Percentiles rank a stretch among this genome's conserved stretches.
Conservation (phyloP, 2,329 filamentous ascomycete species). For the Penicillium expansum region DNA sequence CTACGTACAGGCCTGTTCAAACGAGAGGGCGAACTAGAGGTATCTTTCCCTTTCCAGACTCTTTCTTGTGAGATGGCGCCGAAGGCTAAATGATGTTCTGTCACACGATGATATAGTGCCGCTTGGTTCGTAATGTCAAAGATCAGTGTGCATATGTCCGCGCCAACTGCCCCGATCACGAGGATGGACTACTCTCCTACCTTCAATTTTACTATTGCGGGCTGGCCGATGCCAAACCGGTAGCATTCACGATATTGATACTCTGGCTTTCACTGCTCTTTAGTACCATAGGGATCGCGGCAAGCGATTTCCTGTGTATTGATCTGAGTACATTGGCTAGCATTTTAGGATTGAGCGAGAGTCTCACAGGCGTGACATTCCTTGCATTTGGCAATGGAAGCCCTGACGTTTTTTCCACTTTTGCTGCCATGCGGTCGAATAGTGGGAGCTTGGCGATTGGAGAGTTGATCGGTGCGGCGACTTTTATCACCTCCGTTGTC, state of each 20-base stretch:
- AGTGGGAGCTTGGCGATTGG: conserved; percentile 96
- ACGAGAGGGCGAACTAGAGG: conserved; percentile 28
- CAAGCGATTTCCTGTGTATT: conserved; percentile 97
- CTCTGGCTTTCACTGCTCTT: conserved; percentile 87
- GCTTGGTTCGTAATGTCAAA: conserved; percentile 68
- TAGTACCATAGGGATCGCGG: conserved; percentile 94
- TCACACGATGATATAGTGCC: conserved; percentile 56
- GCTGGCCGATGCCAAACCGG: conserved; percentile 63
- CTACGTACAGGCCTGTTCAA: conserved; percentile 15
- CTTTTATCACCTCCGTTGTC: conserved; percentile 95
- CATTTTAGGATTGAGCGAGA: conserved; percentile 90
- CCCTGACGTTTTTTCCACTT: conserved; percentile 96
- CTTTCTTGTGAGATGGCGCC: conserved; percentile 4
- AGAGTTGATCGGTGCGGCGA: conserved; percentile 89
- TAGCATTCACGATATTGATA: conserved; percentile 76
- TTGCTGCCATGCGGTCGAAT: conserved; percentile 95
- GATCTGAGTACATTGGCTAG: conserved; percentile 90
- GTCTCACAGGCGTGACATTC: conserved; percentile 92
- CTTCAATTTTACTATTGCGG: conserved; percentile 87
- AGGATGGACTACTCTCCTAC: conserved; percentile 86
- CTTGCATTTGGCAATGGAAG: conserved; percentile 96
- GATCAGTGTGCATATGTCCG: conserved; percentile 87
- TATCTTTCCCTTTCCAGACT: conserved; percentile 16
- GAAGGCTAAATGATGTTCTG: conserved; percentile 15
- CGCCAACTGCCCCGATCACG: conserved; percentile 79